A percentile compares a stretch with the other conserved stretches of the same genome.
Evolutionary conservation across 176 grass and related monocot species (phyloP).

Genomic region (Oryza meridionalis): DNA sequence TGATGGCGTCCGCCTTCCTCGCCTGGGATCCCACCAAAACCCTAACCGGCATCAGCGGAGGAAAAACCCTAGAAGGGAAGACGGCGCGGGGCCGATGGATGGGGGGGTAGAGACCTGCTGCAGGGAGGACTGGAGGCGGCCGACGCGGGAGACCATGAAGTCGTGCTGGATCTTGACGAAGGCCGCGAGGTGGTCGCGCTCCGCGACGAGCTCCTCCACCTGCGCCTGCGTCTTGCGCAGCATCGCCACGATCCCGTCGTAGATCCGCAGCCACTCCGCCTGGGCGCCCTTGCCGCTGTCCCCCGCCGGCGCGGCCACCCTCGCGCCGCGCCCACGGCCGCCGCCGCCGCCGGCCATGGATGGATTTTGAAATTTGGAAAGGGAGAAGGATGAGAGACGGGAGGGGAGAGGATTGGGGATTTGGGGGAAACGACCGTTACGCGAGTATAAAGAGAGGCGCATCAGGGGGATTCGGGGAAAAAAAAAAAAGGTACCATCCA

Average conservation of each 20-base stretch:
- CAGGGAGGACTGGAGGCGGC: constrained; percentile 22
- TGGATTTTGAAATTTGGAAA: constrained; percentile 10
- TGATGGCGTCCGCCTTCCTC: constrained; percentile 10
- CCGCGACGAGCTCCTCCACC: constrained; percentile 35
- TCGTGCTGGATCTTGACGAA: constrained; percentile 44
- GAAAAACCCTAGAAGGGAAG: background rate
- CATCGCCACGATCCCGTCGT: constrained; percentile 36
- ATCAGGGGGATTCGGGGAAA: background rate
- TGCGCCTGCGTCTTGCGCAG: constrained; percentile 43
- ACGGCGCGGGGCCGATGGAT: background rate
- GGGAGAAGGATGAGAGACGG: background rate
- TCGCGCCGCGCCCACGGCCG: background rate
- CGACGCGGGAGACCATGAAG: constrained; percentile 11
- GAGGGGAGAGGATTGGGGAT: background rate
- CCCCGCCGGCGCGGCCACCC: background rate
- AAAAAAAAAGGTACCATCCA: too few relatives aligned
- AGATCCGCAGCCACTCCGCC: constrained; percentile 39
- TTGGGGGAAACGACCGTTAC: background rate
- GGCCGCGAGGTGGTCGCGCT: constrained; percentile 34
- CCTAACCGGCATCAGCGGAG: constrained; percentile 8
- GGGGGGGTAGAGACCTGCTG: constrained; percentile 17
- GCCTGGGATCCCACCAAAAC: constrained; percentile 39
- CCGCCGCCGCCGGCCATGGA: constrained; percentile 41
- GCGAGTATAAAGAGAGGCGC: background rate
- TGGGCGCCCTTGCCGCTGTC: background rate